A percentile compares a stretch with the other conserved stretches of the same genome.
phyloP scores from a whole-genome alignment of 2,329 filamentous ascomycete genomes.

The Microdochium trichocladiopsis region DNA sequence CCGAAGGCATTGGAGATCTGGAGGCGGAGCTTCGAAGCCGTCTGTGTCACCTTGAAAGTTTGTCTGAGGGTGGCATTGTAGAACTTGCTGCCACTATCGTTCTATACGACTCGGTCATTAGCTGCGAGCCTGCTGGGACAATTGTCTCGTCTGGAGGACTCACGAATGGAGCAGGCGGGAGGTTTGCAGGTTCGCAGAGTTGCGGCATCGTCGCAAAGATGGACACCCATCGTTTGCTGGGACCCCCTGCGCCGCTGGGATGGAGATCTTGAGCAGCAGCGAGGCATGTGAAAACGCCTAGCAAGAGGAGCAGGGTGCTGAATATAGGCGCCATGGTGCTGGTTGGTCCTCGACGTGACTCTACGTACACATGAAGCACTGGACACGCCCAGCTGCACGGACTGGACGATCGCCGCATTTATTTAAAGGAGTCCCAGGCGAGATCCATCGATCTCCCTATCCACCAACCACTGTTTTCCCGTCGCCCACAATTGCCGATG shows the following conservation, averaged over 20 bases:
- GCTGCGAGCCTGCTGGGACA: neutral
- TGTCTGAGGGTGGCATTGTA: constrained; percentile 54
- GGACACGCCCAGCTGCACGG: neutral
- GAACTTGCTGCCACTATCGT: constrained; percentile 44
- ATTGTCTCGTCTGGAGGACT: constrained; percentile 11
- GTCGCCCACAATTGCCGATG: neutral
- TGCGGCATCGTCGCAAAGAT: constrained; percentile 59
- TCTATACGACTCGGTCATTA: constrained; percentile 27
- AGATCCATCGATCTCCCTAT: neutral
- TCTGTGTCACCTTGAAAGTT: constrained; percentile 49
- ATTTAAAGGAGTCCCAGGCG: neutral
- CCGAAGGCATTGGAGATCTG: constrained; percentile 58
- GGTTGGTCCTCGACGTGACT: neutral
- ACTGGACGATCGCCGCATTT: neutral
- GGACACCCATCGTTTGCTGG: constrained; percentile 45
- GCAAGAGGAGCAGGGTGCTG: neutral
- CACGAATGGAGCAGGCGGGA: constrained; percentile 50
- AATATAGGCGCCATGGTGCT: neutral
- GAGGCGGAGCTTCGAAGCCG: constrained; percentile 46
- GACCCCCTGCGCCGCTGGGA: neutral
- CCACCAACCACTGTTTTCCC: neutral
- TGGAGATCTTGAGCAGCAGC: neutral
- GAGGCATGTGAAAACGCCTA: neutral
- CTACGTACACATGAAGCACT: neutral
- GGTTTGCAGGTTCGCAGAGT: constrained; percentile 49